phyloP scores from a whole-genome alignment of 2,329 filamentous ascomycete genomes.

The Penicillium sp. region DNA sequence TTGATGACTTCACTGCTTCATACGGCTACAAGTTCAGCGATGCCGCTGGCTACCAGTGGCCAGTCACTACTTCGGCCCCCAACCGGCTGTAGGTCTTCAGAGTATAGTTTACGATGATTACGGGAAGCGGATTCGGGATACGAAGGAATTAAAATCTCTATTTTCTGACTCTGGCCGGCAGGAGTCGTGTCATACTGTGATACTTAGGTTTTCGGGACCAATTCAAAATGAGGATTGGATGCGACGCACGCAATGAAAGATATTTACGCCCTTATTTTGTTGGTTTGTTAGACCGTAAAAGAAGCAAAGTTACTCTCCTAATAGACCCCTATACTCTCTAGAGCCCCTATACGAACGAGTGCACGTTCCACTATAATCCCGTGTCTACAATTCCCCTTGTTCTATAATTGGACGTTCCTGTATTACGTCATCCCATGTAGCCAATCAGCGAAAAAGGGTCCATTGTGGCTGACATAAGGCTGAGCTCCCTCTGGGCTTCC shows the following conservation, averaged over 20 bases:
- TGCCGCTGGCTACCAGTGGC: slow-evolving; percentile 93
- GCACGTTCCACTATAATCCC: background rate
- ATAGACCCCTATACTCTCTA: background rate
- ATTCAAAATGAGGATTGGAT: slow-evolving; percentile 11
- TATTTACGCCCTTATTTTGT: slow-evolving; percentile 7
- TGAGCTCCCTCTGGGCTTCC: too few relatives aligned
- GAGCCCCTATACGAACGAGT: background rate
- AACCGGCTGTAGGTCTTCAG: slow-evolving; percentile 70
- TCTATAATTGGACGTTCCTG: slow-evolving; percentile 1
- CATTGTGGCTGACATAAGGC: background rate
- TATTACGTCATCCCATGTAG: background rate
- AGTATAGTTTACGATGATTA: slow-evolving; percentile 24
- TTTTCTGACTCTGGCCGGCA: slow-evolving; percentile 12
- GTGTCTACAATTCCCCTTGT: background rate
- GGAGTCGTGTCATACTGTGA: slow-evolving; percentile 15
- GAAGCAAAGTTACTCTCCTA: background rate
- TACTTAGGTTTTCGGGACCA: slow-evolving; percentile 6
- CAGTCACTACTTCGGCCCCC: slow-evolving; percentile 65
- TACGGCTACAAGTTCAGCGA: slow-evolving; percentile 99
- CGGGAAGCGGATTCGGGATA: slow-evolving; percentile 20
- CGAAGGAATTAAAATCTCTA: slow-evolving; percentile 26
- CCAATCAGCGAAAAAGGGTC: background rate
- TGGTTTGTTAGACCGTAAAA: background rate
- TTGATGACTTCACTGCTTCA: slow-evolving; percentile 96
- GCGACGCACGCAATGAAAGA: slow-evolving; percentile 17